Conservation (phyloP, 306 rosid genomes). For the Fragaria vesca region DNA sequence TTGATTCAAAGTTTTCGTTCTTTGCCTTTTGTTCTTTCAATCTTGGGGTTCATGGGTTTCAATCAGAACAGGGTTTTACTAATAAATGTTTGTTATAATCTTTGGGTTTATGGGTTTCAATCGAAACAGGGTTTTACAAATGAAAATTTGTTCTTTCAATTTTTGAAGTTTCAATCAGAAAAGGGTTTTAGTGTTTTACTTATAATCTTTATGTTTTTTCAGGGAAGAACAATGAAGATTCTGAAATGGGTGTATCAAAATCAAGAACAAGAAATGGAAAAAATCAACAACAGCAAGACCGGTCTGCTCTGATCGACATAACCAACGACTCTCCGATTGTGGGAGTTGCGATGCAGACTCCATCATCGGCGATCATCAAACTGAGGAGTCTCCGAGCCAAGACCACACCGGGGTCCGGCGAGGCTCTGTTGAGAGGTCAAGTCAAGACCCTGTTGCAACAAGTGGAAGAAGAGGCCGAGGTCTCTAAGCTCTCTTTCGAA, state of each 20-base stretch:
- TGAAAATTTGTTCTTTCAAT: not conserved
- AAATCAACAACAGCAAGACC: slow-evolving; percentile 46
- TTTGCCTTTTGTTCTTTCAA: not conserved
- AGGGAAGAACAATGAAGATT: slow-evolving; percentile 55
- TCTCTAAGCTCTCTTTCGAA: slow-evolving; percentile 57
- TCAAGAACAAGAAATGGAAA: slow-evolving; percentile 46
- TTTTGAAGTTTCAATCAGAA: not conserved
- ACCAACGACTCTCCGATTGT: slow-evolving; percentile 94
- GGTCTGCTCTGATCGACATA: slow-evolving; percentile 64
- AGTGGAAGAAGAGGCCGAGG: slow-evolving; percentile 88
- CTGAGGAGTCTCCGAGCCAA: slow-evolving; percentile 46
- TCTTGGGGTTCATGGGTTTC: not conserved
- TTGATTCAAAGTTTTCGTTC: slow-evolving; percentile 6
- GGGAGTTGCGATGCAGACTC: slow-evolving; percentile 72
- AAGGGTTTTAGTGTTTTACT: not conserved
- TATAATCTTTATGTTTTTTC: not conserved
- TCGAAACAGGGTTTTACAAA: too few species aligned
- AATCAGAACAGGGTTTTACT: not conserved
- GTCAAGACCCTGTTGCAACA: slow-evolving; percentile 87
- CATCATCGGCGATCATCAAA: slow-evolving; percentile 44
- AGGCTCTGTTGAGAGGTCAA: slow-evolving; percentile 86
- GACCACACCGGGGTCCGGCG: slow-evolving; percentile 89
- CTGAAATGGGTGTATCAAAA: slow-evolving; percentile 46
- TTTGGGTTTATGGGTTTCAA: too few species aligned
- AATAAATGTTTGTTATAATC: not conserved